phyloP scores from a whole-genome alignment of 495 filamentous ascomycete species.

The Margaritispora aquatica region DNA sequence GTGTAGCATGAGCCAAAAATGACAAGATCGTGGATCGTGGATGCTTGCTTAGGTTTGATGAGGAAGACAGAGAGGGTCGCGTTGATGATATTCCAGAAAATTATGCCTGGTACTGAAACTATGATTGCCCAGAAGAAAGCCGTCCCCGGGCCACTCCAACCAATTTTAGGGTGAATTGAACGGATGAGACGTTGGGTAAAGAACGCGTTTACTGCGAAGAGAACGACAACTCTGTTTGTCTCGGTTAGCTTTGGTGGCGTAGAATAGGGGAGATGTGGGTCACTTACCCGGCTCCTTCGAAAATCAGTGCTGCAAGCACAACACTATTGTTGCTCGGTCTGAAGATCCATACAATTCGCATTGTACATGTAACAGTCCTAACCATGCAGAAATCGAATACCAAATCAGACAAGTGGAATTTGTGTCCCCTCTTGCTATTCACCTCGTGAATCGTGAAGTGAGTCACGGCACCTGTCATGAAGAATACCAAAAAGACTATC shows the following conservation, averaged over 20 bases:
- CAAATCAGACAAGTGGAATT: conserved; percentile 46
- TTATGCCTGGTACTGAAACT: conserved; percentile 45
- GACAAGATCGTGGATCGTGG: conserved; percentile 48
- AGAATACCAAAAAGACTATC: conserved; percentile 57
- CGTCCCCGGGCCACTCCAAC: conserved; percentile 51
- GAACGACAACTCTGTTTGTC: conserved; percentile 61
- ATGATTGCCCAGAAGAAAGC: conserved; percentile 50
- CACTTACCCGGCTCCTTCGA: conserved; percentile 36
- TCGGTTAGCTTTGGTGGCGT: conserved; percentile 42
- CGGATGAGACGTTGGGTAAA: conserved; percentile 71
- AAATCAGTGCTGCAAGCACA: conserved; percentile 42
- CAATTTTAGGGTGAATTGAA: conserved; percentile 63
- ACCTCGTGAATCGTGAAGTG: conserved; percentile 59
- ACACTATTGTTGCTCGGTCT: conserved; percentile 44
- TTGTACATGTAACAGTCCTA: conserved; percentile 22
- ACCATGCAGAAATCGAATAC: conserved; percentile 71
- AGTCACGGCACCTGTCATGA: conserved; percentile 45
- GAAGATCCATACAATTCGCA: conserved; percentile 55
- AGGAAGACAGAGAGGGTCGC: conserved; percentile 51
- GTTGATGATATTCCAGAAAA: conserved; percentile 63
- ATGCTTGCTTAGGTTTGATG: conserved; percentile 43
- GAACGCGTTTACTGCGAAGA: conserved; percentile 74
- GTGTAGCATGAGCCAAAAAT: conserved; percentile 60
- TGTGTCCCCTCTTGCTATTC: conserved; percentile 53
- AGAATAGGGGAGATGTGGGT: conserved; percentile 59